Base-by-base conservation (phyloP, 208 protist species). In the Acanthamoeba lenticulata region DNA sequence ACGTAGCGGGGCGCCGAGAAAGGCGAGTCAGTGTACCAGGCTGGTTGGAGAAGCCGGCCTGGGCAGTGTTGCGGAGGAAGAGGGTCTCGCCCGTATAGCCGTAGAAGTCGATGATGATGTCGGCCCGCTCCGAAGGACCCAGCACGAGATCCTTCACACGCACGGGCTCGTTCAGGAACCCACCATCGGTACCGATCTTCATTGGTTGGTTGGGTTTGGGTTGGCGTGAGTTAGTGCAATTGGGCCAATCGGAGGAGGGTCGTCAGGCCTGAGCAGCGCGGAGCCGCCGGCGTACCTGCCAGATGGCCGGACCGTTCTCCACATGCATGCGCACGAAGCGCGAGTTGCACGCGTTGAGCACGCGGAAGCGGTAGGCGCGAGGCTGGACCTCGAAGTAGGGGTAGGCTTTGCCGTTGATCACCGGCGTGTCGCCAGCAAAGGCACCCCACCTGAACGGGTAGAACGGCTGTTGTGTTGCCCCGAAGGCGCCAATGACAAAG, bases 281-380 rank as follows among this genome's bases (percentile, higher is more conserved):
- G n/a, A n/a, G n/a, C n/a, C n/a, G n/a, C n/a, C 15, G 24, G 69
- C 17, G 13, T 38, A 86, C 77, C 77, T 86, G 77, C 77, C 44
- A 57, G 29, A 86, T 36, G 9, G 4, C 36, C 4, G 77, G 77
- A 29, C 77, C 77, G 27, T 36, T 29, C 17, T 38, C 42, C n/a
- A 86, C 4, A 42, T 2, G 19, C 38, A 86, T 9, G 15, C 13
- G 21, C 9, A 86, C 27, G 77, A 86, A 86, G 38, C 77, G 77
- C 0, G 38, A 57, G 44, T n/a, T 57, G 77, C 77, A 86, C 3
- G 27, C 77, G 77, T 86, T 86, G 44, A 86, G 77, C 6, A 86
- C 4, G 29, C 77, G 77, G 45, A 86, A 57, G 27, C 77, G 77
- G 77, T 86, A 86, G 27, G 77, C 77, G 4, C 77, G 21, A 4